Evolutionary conservation across 805 yeast species (phyloP), one percentile per base, ranked within the genome.

Genomic region (Starmerella ratchasimensis): DNA sequence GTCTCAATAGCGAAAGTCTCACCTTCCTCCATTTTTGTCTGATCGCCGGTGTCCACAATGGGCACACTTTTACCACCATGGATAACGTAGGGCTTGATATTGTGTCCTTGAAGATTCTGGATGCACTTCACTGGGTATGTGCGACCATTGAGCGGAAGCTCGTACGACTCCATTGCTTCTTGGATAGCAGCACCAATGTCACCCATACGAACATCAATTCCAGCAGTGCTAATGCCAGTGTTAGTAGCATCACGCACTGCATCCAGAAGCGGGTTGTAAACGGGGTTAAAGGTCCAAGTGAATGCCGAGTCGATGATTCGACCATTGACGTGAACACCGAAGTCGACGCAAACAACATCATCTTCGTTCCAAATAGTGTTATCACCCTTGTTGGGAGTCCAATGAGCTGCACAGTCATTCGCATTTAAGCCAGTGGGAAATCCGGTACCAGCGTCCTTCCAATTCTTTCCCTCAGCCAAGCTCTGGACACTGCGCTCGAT

Each of bases 1-100:
- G 99, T 90, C 63, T 90, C 99, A 54, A 90, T 88, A 43, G 99
- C 99, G 66, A 82, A 88, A 2, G 83, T 77, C 60, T 90, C 98
- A 46, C 95, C 95, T 64, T 90, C 99, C 59, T 90, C 99, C 95
- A 90, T 88, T 68, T 88, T 88, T 9, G 97, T 90, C 59, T 71
- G 71, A 57, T 90, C 98, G 6, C 84, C 88, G 52, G 81, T 81
- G 52, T 86, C 79, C 25, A 90, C 94, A 52, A 90, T 90, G 14
- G 99, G 99, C 33, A 90, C 97, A 19, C 93, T 76, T 59, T 90
- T 90, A 46, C 95, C 96, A 29, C 86, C 90, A 59, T 90, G 99
- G 53, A 90, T 90, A 37, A 65, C 67, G 60, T 67, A 86, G 39
- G 77, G 86, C 19, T 72, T 76, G 52, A 90, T 90, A 55, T 76